Base-by-base conservation (phyloP, 306 rosid species). In the Nissolia schottii region DNA sequence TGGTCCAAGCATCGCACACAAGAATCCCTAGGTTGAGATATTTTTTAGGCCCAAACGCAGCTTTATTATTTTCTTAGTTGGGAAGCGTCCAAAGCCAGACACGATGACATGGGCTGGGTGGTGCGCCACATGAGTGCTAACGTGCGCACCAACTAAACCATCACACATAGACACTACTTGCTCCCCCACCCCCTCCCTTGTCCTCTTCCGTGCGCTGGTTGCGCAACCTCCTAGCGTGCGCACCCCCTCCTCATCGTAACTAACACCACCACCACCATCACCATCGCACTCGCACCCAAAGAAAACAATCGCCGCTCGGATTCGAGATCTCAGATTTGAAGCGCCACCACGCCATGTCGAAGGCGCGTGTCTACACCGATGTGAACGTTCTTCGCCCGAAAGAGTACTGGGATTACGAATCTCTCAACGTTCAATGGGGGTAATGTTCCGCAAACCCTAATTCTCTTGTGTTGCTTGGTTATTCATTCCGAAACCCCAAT, bases 381-480 rank as follows among this genome's bases (percentile, higher is more conserved):
- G 22, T 90, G 77, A 90, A 90, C 70, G 96, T 84, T 72, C 70
- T 80, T 61, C 96, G 91, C 67, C 91, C 96, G 45, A 90, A 87
- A 29, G 93, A 87, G 84, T 87, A 90, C 66, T 90, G 93, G 96
- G 96, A 90, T 59, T 90, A 90, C 83, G 96, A 90, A 74, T 82
- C 96, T 78, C 91, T 90, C 87, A 61, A 89, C 81, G 84, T 90
- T 73, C 96, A 90, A 19, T 90, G 91, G 96, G 93, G 96, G 96
- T 90, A 82, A 67, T 18, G 7, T 67, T 49, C 5, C 22, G 2
- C 51, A 15, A 81, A 73, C 83, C 86, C 85, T 81, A 81, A 72
- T 31, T 35, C 6, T 25, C 7, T 57, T n/a, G 7, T 40, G n/a
- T 49, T 18, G 10, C 68, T 54, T 38, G 2, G 31, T 51, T 6